Conservation (phyloP, 495 filamentous ascomycete species). For the Penicillium chermesinum region DNA sequence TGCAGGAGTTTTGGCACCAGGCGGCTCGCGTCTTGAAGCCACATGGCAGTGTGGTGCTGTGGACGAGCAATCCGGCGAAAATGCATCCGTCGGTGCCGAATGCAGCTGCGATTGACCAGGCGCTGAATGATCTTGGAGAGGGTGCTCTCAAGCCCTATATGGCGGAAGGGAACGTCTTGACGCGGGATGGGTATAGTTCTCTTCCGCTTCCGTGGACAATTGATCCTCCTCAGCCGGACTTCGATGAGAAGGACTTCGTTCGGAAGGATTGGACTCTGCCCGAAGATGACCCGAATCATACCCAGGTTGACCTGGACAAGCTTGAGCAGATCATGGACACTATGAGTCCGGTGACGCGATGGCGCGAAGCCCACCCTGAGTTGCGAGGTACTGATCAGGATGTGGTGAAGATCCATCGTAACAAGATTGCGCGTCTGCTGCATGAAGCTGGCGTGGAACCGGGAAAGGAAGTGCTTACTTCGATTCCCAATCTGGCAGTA, state of each 20-base stretch:
- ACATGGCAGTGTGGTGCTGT: conserved; percentile 53
- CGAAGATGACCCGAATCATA: conserved; percentile 13
- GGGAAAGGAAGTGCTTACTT: conserved; percentile 12
- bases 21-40: conserved; percentile 48
- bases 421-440: conserved; percentile 17
- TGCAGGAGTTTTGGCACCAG: conserved; percentile 47
- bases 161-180: conserved; percentile 31
- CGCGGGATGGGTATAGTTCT: conserved; percentile 32
- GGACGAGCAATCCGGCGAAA: conserved; percentile 26
- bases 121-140: conserved; percentile 27
- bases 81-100: conserved; percentile 33
- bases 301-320: conserved; percentile 21
- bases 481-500: conserved; percentile 1
- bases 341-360: conserved; percentile 41
- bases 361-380: conserved; percentile 44
- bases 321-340: conserved; percentile 34
- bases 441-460: conserved; percentile 18
- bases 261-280: conserved; percentile 35
- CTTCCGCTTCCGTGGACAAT: conserved; percentile 50
- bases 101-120: conserved; percentile 21
- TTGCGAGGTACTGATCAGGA: conserved; percentile 22
- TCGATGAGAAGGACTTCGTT: conserved; percentile 36
- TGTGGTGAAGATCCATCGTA: conserved; percentile 16
- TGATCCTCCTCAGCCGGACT: conserved; percentile 26
- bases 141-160: conserved; percentile 31